A percentile compares a stretch with the other conserved stretches of the same genome.
Conservation (phyloP, 495 filamentous ascomycete species). For the Tuber calosporum region DNA sequence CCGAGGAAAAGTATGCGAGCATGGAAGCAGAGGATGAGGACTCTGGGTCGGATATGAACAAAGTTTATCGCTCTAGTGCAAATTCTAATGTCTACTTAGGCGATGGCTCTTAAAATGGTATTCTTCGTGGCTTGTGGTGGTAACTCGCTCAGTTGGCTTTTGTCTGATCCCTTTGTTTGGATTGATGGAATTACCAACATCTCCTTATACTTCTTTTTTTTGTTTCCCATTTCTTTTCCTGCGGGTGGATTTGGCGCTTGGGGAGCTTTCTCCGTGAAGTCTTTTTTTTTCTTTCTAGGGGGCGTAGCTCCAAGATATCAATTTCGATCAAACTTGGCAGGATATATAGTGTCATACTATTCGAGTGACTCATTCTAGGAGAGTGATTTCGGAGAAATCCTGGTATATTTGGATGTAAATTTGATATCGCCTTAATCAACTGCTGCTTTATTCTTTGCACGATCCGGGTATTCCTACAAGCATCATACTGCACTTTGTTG, state of each 20-base stretch:
- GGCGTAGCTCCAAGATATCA: not conserved
- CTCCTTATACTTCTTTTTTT: not conserved
- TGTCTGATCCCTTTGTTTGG: not conserved
- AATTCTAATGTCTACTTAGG: slow-evolving; percentile 47
- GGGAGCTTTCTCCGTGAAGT: not conserved
- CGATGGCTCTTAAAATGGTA: slow-evolving; percentile 26
- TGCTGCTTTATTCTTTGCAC: too few species aligned
- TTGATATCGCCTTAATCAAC: too few species aligned
- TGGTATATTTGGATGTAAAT: too few species aligned
- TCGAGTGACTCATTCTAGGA: not conserved
- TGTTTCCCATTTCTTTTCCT: not conserved
- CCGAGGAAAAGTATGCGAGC: slow-evolving; percentile 66
- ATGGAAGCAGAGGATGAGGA: slow-evolving; percentile 45
- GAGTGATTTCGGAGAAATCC: not conserved
- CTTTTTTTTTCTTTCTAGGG: not conserved
- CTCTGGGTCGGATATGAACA: slow-evolving; percentile 45
- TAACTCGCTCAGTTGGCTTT: not conserved
- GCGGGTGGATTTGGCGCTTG: not conserved
- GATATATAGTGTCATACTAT: not conserved
- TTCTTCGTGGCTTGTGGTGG: not conserved
- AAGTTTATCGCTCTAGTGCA: slow-evolving; percentile 45
- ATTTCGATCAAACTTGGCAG: not conserved
- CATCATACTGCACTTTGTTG: too few species aligned
- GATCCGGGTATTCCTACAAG: too few species aligned
- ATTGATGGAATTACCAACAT: not conserved